Evolutionary conservation across 805 yeast genomes (phyloP).

Genomic region (Scheffersomyces coipomensis): DNA sequence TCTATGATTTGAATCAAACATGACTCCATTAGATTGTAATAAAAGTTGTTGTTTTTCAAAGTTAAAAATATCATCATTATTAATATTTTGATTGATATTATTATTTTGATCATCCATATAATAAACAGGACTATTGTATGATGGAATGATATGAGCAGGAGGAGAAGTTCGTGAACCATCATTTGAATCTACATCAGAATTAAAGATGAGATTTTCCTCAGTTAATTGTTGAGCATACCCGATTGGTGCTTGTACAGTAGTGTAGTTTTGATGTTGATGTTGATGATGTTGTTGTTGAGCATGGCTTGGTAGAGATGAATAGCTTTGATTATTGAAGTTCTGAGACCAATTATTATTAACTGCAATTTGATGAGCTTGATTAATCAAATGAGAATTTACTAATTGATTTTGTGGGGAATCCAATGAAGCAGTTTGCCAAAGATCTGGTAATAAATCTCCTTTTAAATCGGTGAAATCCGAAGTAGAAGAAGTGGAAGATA

Average conservation of each 20-base stretch:
- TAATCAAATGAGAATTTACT: not conserved
- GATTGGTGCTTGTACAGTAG: constrained; percentile 12
- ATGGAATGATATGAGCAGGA: not conserved
- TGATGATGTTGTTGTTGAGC: not conserved
- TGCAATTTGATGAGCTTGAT: not conserved
- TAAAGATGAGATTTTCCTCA: constrained; percentile 31
- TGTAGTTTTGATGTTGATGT: constrained; percentile 6
- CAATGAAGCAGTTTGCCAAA: constrained; percentile 14
- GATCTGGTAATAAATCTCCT: constrained; percentile 16
- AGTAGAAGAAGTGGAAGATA: constrained; percentile 8
- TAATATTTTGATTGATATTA: not conserved
- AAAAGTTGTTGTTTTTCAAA: constrained; percentile 8
- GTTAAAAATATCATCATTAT: constrained; percentile 11
- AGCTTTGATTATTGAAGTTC: not conserved
- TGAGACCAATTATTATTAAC: not conserved
- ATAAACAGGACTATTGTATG: constrained; percentile 1
- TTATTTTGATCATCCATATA: not conserved
- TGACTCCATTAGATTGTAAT: too few relatives aligned
- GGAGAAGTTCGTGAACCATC: not conserved
- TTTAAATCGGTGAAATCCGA: constrained; percentile 11
- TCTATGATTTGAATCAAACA: too few relatives aligned
- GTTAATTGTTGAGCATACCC: constrained; percentile 25
- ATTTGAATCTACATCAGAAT: constrained; percentile 2
- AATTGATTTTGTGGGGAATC: constrained; percentile 6
- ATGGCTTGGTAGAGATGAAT: not conserved